These are phyloP conservation scores for Tinospora cordifolia DNA, from an alignment of 164 flowering plant genomes.

Conservation along the genomic window DNA sequence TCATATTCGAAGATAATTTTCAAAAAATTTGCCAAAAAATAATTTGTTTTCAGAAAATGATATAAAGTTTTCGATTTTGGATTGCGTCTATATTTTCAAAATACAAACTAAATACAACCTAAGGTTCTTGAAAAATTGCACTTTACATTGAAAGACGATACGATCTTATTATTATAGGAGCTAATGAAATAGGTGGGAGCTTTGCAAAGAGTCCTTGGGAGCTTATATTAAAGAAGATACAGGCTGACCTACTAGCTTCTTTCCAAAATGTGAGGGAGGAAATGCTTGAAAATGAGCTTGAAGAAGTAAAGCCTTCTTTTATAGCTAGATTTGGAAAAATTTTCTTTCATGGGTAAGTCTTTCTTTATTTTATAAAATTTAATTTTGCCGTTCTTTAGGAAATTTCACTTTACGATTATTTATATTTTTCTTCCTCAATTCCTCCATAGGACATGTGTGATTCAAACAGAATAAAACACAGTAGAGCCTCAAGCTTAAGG, in stretches of 20 bases:
- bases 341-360: constrained; percentile 31
- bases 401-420: background rate
- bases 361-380: background rate
- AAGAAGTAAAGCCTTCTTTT: constrained; percentile 27
- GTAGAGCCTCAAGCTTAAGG: too few relatives aligned
- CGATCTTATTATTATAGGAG: constrained; percentile 6
- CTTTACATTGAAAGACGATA: background rate
- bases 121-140: too few relatives aligned
- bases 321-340: constrained; percentile 40
- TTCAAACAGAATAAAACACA: too few relatives aligned
- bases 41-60: too few relatives aligned
- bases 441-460: too few relatives aligned
- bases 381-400: background rate
- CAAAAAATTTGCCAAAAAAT: too few relatives aligned
- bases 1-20: too few relatives aligned
- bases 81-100: too few relatives aligned
- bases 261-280: constrained; percentile 24
- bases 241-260: constrained; percentile 25
- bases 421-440: too few relatives aligned
- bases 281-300: constrained; percentile 11
- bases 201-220: constrained; percentile 22
- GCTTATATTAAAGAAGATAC: constrained; percentile 25
- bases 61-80: too few relatives aligned
- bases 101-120: too few relatives aligned
- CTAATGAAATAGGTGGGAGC: constrained; percentile 9